Evolutionary conservation across 495 filamentous ascomycete genomes (phyloP), one percentile per base, ranked within the genome.

Genomic region (Amphirosellinia nigrospora): DNA sequence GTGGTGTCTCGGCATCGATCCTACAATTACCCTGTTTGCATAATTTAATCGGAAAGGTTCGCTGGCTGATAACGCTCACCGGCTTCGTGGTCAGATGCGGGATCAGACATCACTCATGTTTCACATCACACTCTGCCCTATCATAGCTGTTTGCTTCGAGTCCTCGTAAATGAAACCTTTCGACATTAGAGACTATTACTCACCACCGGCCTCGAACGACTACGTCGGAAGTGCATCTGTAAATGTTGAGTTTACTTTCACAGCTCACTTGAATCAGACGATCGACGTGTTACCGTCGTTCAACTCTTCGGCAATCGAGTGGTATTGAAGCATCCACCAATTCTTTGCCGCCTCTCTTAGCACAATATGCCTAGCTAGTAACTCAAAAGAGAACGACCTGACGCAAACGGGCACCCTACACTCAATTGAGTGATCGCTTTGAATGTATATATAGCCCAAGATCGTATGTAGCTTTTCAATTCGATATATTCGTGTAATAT

Each of bases 91-190:
- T n/a, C 30, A 65, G 26, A 39, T 65, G 46, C 63, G 21, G 45
- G 34, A 23, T 52, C 63, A 41, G 41, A 65, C 63, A 39, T 53
- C 26, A 39, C 28, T 63, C 46, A 41, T 16, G 63, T 65, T 65
- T 53, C 63, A 64, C 16, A 48, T 63, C 15, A 30, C 23, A 38
- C 63, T 38, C 34, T 4, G 4, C 23, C 13, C 5, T 11, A 39
- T 52, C 7, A 19, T 34, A 23, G 23, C 9, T 28, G 21, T 52
- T 50, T 52, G 4, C 10, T 52, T 11, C 15, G 1, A 52, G 10
- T 52, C 21, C 15, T 26, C 48, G 21, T 34, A 34, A 1, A 56
- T 56, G 19, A 34, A 36, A 36, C 23, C 3, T 30, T 32, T 34
- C 30, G 0, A 32, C 53, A 36, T 19, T n/a, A 34, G 2, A 36